A percentile compares a stretch with the other conserved stretches of the same genome.
Conservation (phyloP, 2,329 filamentous ascomycete genomes). For the Tolypocladium ovalisporum region DNA sequence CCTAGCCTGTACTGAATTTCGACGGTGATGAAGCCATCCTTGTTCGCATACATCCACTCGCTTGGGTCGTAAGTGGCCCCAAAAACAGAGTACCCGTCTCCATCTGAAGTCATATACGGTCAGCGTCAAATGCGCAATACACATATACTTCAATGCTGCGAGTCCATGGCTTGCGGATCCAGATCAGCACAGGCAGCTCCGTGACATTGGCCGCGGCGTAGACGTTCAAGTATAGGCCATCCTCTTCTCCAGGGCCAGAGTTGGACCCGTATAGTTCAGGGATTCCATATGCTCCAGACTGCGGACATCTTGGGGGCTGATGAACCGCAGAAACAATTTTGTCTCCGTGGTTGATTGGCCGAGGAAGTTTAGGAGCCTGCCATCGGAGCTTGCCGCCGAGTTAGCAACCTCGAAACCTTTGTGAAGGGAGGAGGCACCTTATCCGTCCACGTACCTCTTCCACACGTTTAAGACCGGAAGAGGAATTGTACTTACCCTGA, state of each 20-base stretch:
- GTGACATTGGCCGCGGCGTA: conserved; percentile 28
- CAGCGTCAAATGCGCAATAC: neutral
- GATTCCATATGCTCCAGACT: conserved; percentile 17
- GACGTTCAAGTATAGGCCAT: conserved; percentile 35
- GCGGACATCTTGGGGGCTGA: conserved; percentile 15
- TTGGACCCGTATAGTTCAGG: conserved; percentile 11
- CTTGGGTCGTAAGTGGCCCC: conserved; percentile 11
- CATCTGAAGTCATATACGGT: conserved; percentile 17
- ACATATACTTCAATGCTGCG: neutral
- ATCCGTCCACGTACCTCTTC: conserved; percentile 29
- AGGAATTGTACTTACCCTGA: conserved; percentile 26
- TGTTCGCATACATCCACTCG: conserved; percentile 13
- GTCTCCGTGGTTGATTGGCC: neutral
- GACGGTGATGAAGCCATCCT: conserved; percentile 25
- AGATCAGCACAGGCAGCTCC: conserved; percentile 31
- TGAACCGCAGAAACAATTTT: conserved; percentile 13
- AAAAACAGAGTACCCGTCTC: conserved; percentile 19
- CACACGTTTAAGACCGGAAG: conserved; percentile 29
- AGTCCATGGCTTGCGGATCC: conserved; percentile 25
- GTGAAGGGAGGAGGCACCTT: no score
- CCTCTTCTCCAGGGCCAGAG: conserved; percentile 23
- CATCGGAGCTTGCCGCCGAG: conserved; percentile 31
- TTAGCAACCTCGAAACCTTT: no score
- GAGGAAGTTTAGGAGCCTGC: conserved; percentile 20
- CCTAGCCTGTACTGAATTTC: conserved; percentile 27